Percentiles rank a stretch among this genome's conserved stretches.
Evolutionary conservation across 2,329 filamentous ascomycete genomes (phyloP).

Genomic region (Penicillium italicum): DNA sequence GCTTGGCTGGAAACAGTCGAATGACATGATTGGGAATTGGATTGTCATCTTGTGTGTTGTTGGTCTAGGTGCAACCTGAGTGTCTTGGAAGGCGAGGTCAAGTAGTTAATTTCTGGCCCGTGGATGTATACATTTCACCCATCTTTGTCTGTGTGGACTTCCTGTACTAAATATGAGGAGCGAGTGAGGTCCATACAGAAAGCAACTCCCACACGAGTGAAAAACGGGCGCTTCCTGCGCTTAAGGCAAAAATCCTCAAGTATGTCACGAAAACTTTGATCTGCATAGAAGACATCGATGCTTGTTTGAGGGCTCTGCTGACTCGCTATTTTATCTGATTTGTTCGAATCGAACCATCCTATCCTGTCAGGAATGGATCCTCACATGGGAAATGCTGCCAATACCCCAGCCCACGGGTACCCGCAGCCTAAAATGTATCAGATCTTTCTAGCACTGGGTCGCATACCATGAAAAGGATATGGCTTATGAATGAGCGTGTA

Average conservation of each 20-base stretch:
- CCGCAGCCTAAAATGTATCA: neutral
- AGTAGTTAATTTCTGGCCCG: neutral
- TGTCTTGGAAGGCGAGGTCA: neutral
- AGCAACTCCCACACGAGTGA: neutral
- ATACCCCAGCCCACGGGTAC: neutral
- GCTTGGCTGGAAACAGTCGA: conserved; percentile 10
- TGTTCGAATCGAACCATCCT: neutral
- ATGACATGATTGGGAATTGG: conserved; percentile 12
- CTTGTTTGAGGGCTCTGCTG: neutral
- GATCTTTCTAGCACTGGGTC: neutral
- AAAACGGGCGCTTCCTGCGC: neutral
- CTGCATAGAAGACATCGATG: neutral
- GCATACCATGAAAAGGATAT: neutral
- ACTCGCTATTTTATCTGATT: neutral
- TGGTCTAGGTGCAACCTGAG: neutral
- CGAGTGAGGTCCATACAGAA: neutral
- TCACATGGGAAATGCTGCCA: conserved; percentile 3
- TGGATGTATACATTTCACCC: neutral
- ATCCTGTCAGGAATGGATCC: conserved; percentile 8
- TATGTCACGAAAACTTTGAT: neutral
- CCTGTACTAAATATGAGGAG: neutral
- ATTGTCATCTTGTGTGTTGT: conserved; percentile 3
- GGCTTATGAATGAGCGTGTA: neutral
- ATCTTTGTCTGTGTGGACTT: neutral
- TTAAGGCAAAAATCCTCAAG: neutral